A percentile compares a stretch with the other conserved stretches of the same genome.
Conservation (phyloP, 305 asterid genomes). For the Rubia peregrina region DNA sequence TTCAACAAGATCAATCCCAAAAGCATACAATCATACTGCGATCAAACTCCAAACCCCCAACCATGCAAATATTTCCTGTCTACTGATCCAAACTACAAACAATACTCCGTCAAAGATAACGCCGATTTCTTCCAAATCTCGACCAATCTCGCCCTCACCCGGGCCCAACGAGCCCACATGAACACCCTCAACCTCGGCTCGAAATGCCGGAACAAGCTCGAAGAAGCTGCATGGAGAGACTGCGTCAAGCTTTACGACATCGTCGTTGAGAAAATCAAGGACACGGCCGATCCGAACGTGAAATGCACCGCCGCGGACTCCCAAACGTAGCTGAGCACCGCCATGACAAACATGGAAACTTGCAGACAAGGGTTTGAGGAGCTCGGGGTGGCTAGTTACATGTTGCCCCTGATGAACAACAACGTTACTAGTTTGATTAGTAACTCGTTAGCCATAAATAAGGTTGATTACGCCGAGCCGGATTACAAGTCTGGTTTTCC, state of each 20-base stretch:
- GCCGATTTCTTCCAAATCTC: conserved; percentile 56
- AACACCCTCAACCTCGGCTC: conserved; percentile 41
- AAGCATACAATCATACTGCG: conserved; percentile 52
- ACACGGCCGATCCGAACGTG: conserved; percentile 35
- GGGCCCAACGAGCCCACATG: conserved; percentile 41
- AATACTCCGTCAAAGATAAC: conserved; percentile 32
- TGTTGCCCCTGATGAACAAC: conserved; percentile 30
- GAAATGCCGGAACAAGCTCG: conserved; percentile 42
- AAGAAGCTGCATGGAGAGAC: conserved; percentile 78
- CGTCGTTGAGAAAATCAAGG: conserved; percentile 38
- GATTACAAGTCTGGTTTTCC: conserved; percentile 49
- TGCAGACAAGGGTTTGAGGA: background rate
- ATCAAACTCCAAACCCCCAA: conserved; percentile 64
- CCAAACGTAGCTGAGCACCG: conserved; percentile 79
- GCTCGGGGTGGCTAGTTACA: background rate
- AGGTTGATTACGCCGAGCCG: conserved; percentile 23
- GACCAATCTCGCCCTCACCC: conserved; percentile 45
- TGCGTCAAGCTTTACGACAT: conserved; percentile 57
- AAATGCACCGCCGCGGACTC: conserved; percentile 33
- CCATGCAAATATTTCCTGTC: conserved; percentile 61
- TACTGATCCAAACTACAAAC: conserved; percentile 7
- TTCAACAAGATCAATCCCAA: conserved; percentile 7
- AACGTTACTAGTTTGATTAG: conserved; percentile 58
- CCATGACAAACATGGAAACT: background rate
- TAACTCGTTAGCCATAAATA: conserved; percentile 54